phyloP scores from a whole-genome alignment of 2,329 filamentous ascomycete genomes.

The Aspergillus sp. region DNA sequence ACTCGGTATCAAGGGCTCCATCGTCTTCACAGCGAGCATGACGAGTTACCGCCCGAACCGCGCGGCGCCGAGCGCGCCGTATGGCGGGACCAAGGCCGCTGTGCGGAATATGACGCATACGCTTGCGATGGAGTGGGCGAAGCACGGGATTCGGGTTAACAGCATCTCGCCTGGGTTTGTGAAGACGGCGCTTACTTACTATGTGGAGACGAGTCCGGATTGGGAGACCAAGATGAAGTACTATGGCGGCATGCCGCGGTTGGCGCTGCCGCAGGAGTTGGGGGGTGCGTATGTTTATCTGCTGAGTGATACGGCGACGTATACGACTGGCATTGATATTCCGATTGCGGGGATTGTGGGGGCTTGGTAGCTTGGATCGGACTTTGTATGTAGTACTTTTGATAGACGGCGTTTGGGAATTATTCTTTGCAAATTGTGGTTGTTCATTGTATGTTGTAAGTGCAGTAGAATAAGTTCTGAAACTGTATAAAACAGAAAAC shows the following conservation, averaged over 20 bases:
- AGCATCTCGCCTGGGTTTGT: conserved; percentile 38
- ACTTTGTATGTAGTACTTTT: neutral
- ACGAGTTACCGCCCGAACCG: conserved; percentile 49
- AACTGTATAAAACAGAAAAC: too few relatives aligned
- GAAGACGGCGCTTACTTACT: conserved; percentile 47
- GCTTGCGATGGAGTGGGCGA: conserved; percentile 49
- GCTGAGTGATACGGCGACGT: conserved; percentile 48
- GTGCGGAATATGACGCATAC: conserved; percentile 29
- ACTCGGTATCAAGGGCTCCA: conserved; percentile 34
- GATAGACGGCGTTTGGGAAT: too few relatives aligned
- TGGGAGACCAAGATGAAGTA: conserved; percentile 56
- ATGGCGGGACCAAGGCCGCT: conserved; percentile 46
- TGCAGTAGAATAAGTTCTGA: too few relatives aligned
- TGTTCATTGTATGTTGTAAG: neutral
- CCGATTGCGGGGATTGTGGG: conserved; percentile 30
- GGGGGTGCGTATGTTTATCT: conserved; percentile 53
- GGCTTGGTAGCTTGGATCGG: neutral
- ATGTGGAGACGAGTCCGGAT: conserved; percentile 49
- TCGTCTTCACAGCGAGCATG: conserved; percentile 50
- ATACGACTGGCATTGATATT: conserved; percentile 52
- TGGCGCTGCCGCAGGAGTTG: conserved; percentile 53
- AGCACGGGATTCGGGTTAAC: conserved; percentile 40
- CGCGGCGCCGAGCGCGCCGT: conserved; percentile 44
- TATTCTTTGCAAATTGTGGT: too few relatives aligned
- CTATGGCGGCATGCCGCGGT: conserved; percentile 54